Evolutionary conservation across 192 early-diverging fungal genomes (phyloP).

Genomic region (Rhizophagus sp.): DNA sequence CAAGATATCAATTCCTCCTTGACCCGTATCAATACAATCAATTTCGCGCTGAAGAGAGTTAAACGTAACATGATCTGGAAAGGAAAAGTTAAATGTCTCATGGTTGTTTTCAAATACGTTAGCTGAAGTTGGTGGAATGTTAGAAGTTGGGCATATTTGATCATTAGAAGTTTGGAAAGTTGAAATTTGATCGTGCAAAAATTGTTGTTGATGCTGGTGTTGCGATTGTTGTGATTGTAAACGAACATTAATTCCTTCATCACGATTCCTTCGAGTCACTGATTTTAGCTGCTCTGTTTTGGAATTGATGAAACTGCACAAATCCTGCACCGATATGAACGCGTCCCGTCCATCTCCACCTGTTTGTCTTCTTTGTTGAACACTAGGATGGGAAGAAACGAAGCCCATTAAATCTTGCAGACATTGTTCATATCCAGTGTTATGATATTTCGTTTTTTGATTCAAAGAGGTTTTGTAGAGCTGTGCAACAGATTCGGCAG

Average conservation of each 20-base stretch:
- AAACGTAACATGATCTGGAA: neutral
- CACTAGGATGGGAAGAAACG: slow-evolving; percentile 16
- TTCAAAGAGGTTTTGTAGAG: slow-evolving; percentile 9
- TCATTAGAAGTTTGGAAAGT: neutral
- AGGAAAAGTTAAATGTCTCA: slow-evolving; percentile 18
- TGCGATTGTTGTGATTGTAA: neutral
- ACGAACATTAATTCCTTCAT: neutral
- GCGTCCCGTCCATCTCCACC: neutral
- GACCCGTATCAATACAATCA: slow-evolving; percentile 18
- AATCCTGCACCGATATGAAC: slow-evolving; percentile 10
- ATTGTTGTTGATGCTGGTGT: slow-evolving; percentile 16
- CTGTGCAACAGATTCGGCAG: slow-evolving; percentile 19
- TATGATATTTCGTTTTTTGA: slow-evolving; percentile 8
- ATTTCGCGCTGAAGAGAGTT: slow-evolving; percentile 22
- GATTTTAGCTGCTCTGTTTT: slow-evolving; percentile 15
- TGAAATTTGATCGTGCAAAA: neutral
- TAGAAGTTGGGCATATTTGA: neutral
- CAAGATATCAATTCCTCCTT: slow-evolving; percentile 23
- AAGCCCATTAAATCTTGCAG: slow-evolving; percentile 24
- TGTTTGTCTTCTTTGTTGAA: slow-evolving; percentile 23
- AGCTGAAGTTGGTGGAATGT: neutral
- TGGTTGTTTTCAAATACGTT: slow-evolving; percentile 4
- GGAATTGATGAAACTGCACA: neutral
- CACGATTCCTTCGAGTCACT: neutral
- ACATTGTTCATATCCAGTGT: slow-evolving; percentile 32